These are phyloP conservation scores for Thraustochytrium striatum DNA, from an alignment of 352 stramenopile species.

Conservation along the genomic window DNA sequence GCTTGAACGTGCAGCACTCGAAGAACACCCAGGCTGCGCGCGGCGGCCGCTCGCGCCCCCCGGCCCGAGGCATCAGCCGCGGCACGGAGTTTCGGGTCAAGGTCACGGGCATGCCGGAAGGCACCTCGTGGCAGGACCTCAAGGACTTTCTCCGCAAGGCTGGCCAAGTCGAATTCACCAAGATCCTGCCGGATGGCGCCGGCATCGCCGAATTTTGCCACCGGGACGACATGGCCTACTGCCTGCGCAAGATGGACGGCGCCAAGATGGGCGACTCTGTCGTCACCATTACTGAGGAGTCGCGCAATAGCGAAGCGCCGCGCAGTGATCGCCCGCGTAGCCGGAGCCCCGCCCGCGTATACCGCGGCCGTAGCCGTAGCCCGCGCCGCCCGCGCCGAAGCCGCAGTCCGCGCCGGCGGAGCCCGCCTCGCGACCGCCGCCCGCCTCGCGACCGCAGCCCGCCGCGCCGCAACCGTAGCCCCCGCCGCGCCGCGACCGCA, in stretches of 20 bases:
- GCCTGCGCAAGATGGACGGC: slow-evolving; percentile 43
- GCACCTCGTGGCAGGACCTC: slow-evolving; percentile 51
- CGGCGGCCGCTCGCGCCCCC: not conserved
- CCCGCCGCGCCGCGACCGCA: too few species aligned
- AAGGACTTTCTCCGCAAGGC: slow-evolving; percentile 51
- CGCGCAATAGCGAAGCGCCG: not conserved
- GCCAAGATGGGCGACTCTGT: not conserved
- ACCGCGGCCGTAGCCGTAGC: not conserved
- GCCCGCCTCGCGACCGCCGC: too few species aligned
- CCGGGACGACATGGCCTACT: slow-evolving; percentile 43
- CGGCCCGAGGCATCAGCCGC: not conserved
- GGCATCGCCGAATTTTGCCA: slow-evolving; percentile 52
- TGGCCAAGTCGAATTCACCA: slow-evolving; percentile 51
- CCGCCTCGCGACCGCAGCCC: too few species aligned
- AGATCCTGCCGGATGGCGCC: slow-evolving; percentile 44
- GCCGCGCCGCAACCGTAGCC: too few species aligned
- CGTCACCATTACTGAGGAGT: not conserved
- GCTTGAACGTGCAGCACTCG: slow-evolving; percentile 54
- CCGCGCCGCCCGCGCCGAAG: not conserved
- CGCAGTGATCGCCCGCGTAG: not conserved
- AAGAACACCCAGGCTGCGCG: slow-evolving; percentile 11
- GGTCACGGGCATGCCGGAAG: slow-evolving; percentile 31
- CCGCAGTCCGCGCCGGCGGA: not conserved
- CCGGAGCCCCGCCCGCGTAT: not conserved
- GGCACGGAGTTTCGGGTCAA: slow-evolving; percentile 41